Base-by-base conservation (phyloP, 768 basidiomycete species). In the Dendrothele bispora region DNA sequence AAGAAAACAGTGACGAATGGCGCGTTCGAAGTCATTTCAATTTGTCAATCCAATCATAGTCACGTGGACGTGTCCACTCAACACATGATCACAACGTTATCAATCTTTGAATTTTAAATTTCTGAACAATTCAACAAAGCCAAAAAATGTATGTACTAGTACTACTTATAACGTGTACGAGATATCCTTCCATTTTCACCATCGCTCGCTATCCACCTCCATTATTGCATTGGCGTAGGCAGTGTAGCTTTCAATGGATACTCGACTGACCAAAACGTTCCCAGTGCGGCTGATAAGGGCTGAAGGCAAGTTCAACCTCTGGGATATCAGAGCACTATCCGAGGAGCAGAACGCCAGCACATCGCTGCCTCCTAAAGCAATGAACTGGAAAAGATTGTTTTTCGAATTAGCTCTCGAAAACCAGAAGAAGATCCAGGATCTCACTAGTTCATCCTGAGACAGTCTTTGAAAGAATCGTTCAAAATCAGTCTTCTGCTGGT, bases 301-400 rank as follows among this genome's bases (percentile, higher is more conserved):
- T 17, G 73, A 54, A 0, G 80, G 75, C 1, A 82, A 62, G 46
- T 77, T 79, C 22, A 87, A 66, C 43, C 73, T 71, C 49, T 80
- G 73, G 17, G 67, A 62, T 14, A 83, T 61, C 17, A 66, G 54
- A 14, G 56, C 46, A 52, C 77, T 81, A 49, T 72, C 70, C 5
- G 83, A 79, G 7, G 82, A 77, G 49, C 78, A 84, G 51, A 86
- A 73, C 3, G 76, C 82, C 24, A 84, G 70, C n/a, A 81, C 66
- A 43, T 77, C 73, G 11, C 62, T 55, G 7, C 78, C 79, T 20
- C 72, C 72, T 53, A 79, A 72, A 6, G 76, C 72, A 25, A 86
- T 68, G 58, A 84, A 86, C 86, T 88, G n/a, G 22, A 51, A 6
- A 44, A 24, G 48, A 46, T n/a, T n/a, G n/a, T n/a, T n/a, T n/a